phyloP scores from a whole-genome alignment of 2,329 filamentous ascomycete genomes.

The Hypomyces rosellus region DNA sequence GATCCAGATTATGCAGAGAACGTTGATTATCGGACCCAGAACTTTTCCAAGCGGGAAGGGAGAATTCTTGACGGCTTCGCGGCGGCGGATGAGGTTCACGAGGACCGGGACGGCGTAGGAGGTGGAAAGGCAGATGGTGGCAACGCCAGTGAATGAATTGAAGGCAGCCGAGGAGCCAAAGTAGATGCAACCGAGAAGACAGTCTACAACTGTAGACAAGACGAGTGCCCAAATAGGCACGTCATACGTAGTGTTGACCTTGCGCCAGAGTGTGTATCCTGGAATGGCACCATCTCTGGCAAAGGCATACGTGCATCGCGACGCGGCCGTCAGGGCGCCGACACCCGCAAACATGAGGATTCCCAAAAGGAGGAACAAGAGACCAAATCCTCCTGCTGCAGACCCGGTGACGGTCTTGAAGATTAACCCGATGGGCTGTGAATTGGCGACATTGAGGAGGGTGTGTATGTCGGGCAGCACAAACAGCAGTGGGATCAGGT shows the following conservation, averaged over 20 bases:
- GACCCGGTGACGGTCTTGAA: conserved; percentile 73
- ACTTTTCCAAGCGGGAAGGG: conserved; percentile 63
- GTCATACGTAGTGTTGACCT: conserved; percentile 58
- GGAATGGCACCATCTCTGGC: conserved; percentile 70
- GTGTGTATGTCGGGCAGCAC: conserved; percentile 61
- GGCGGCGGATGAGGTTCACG: conserved; percentile 59
- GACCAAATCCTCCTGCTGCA: conserved; percentile 64
- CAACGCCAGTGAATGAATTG: conserved; percentile 73
- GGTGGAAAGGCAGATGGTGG: conserved; percentile 69
- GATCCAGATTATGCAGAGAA: conserved; percentile 65
- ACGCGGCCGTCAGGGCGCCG: conserved; percentile 67
- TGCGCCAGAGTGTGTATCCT: conserved; percentile 58
- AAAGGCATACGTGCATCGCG: conserved; percentile 70
- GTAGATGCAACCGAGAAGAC: conserved; percentile 69
- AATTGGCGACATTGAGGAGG: conserved; percentile 60
- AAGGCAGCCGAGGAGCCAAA: conserved; percentile 73
- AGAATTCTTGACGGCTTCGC: conserved; percentile 59
- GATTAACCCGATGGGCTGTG: conserved; percentile 68
- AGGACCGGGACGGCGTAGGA: conserved; percentile 73
- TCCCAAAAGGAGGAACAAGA: conserved; percentile 69
- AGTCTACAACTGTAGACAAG: conserved; percentile 62
- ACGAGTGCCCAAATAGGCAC: conserved; percentile 65
- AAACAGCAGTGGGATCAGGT: conserved; percentile 69
- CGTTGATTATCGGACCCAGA: conserved; percentile 64
- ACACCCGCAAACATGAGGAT: conserved; percentile 73